Conservation (phyloP, 78 protist genomes). For the Dictyostelium firmibasis region DNA sequence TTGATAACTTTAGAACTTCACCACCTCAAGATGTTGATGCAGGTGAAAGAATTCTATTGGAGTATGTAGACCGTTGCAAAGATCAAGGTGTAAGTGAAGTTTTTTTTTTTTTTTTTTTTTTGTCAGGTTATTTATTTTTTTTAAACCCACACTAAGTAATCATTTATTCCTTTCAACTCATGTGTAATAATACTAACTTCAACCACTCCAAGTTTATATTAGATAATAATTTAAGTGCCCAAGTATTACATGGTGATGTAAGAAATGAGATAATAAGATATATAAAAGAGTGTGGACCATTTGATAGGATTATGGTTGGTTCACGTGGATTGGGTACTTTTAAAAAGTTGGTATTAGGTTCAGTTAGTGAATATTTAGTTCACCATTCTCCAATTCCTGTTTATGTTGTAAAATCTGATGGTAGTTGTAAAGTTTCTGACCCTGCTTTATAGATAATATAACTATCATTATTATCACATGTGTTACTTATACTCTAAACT, state of each 20-base stretch:
- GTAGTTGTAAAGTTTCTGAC: background rate
- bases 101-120: too few relatives aligned
- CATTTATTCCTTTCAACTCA: too few relatives aligned
- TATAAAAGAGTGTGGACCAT: slow-evolving; percentile 19
- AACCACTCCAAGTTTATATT: background rate
- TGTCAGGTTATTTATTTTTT: background rate
- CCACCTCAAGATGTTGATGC: background rate
- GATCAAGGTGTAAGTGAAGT: slow-evolving; percentile 28
- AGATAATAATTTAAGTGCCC: background rate
- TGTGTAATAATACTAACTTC: too few relatives aligned
- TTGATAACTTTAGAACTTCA: background rate
- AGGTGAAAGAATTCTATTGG: slow-evolving; percentile 3
- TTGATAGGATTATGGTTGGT: slow-evolving; percentile 55
- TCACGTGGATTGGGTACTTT: slow-evolving; percentile 38
- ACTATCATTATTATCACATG: background rate
- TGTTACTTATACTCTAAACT: too few relatives aligned
- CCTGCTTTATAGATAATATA: background rate
- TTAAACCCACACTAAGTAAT: too few relatives aligned
- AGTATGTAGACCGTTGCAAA: background rate
- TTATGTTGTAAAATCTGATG: slow-evolving; percentile 33
- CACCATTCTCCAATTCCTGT: slow-evolving; percentile 66
- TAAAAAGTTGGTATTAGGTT: slow-evolving; percentile 37
- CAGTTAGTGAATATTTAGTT: slow-evolving; percentile 50
- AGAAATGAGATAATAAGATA: slow-evolving; percentile 49
- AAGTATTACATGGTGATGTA: slow-evolving; percentile 31